Evolutionary conservation across 768 basidiomycete species (phyloP).

Genomic region (Pholiota conissans): DNA sequence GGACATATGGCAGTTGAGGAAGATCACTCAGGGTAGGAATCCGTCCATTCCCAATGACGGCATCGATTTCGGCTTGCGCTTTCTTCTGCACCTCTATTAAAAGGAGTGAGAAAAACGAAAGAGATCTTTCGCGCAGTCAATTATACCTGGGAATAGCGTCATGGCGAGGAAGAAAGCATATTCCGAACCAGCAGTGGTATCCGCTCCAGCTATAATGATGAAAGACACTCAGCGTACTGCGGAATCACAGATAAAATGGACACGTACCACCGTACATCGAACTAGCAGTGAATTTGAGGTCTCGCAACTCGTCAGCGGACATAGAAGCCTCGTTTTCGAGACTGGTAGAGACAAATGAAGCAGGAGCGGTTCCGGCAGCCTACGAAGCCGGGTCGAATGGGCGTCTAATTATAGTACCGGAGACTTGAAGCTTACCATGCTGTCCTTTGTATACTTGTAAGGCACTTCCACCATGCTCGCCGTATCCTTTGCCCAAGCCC

Average conservation of each 20-base stretch:
- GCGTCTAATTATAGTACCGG: not conserved
- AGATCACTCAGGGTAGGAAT: conserved; percentile 41
- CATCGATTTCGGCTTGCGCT: conserved; percentile 53
- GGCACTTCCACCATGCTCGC: conserved; percentile 43
- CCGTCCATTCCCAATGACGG: conserved; percentile 36
- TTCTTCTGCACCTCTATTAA: conserved; percentile 46
- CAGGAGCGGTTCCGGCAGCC: conserved; percentile 40
- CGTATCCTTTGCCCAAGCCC: conserved; percentile 37
- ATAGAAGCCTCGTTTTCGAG: conserved; percentile 36
- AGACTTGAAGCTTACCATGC: conserved; percentile 38
- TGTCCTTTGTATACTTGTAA: conserved; percentile 40
- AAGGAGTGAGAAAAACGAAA: not conserved
- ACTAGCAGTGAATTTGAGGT: conserved; percentile 43
- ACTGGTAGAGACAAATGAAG: conserved; percentile 43
- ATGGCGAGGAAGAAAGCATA: conserved; percentile 52
- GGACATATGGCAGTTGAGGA: conserved; percentile 48
- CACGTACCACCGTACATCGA: conserved; percentile 45
- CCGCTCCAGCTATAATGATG: conserved; percentile 46
- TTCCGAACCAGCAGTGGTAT: conserved; percentile 47
- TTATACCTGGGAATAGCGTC: conserved; percentile 37
- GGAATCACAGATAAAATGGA: not conserved
- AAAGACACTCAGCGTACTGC: not conserved
- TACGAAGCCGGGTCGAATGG: conserved; percentile 12
- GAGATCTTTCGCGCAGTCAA: not conserved
- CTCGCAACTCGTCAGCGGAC: conserved; percentile 31